phyloP scores from a whole-genome alignment of 75 land plant species.

The Isoetes taiwanensis region DNA sequence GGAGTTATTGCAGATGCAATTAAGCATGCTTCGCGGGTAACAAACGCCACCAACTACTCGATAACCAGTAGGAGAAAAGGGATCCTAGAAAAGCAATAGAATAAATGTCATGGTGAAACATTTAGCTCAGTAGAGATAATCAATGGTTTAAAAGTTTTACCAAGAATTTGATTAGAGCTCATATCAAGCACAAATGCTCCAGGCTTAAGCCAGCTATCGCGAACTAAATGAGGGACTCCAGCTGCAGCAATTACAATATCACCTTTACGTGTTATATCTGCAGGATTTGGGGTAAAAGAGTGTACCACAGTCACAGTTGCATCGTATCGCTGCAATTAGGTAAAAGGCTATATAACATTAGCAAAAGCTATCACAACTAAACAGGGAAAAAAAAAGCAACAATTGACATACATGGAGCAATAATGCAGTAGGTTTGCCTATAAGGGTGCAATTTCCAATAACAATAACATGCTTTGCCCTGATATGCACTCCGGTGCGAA shows the following conservation, averaged over 20 bases:
- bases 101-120: too few species aligned
- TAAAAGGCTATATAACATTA: too few species aligned
- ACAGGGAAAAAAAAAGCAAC: too few species aligned
- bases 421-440: background rate
- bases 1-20: constrained; percentile 3
- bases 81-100: too few species aligned
- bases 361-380: too few species aligned
- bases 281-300: constrained; percentile 7
- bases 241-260: constrained; percentile 11
- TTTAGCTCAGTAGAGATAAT: too few species aligned
- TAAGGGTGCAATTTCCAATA: background rate
- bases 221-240: constrained; percentile 11
- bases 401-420: too few species aligned
- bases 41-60: too few species aligned
- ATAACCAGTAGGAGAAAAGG: too few species aligned
- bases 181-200: constrained; percentile 10
- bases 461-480: background rate
- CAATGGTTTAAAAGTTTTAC: too few species aligned
- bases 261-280: constrained; percentile 3
- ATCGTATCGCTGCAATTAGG: constrained; percentile 5
- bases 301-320: constrained; percentile 13
- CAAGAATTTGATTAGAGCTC: background rate
- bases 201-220: constrained; percentile 9
- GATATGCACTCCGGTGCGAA: background rate
- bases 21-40: background rate